Base-by-base conservation (phyloP, 345 rosid species). In the Salix koriyanagi region DNA sequence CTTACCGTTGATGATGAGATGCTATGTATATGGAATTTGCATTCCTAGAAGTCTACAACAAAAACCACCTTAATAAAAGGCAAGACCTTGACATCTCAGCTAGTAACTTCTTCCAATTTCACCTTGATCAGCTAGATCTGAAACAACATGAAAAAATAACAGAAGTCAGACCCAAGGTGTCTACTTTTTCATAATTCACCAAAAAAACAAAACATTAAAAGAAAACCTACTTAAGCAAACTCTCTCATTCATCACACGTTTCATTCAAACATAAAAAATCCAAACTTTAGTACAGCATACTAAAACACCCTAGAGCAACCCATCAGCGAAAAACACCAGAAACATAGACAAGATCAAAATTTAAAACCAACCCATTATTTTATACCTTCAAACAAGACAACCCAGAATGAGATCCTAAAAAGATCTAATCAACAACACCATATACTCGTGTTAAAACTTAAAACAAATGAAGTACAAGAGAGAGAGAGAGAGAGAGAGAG, bases 41-140 rank as follows among this genome's bases (percentile, higher is more conserved):
- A 23, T 16, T 21, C 34, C 39, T 32, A 30, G 26, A 65, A 62
- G 65, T 58, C 28, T 25, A 23, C 60, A 81, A 66, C 16, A 50
- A 4, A 39, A 61, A 61, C 69, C 60, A 61, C 74, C 60, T 60
- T 19, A 56, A 26, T 42, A 73, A 41, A 34, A 25, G 75, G 42
- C 69, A 69, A 67, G 71, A 71, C 8, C 71, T 48, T 67, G n/a
- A 41, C 70, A 6, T 28, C 70, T 52, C 52, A 26, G 54, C 62
- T n/a, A 4, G 62, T 19, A 69, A 60, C 32, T 54, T 44, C 58
- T 60, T 64, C 48, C 19, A 28, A 41, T 26, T n/a, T 73, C 58
- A 48, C 11, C 54, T 64, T 48, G n/a, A 67, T 52, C 71, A 34
- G 25, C 78, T 36, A 48, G 75, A 77, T 77, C 79, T 77, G 75